Conservation (phyloP, 352 stramenopile genomes). For the Bremia lactucae region DNA sequence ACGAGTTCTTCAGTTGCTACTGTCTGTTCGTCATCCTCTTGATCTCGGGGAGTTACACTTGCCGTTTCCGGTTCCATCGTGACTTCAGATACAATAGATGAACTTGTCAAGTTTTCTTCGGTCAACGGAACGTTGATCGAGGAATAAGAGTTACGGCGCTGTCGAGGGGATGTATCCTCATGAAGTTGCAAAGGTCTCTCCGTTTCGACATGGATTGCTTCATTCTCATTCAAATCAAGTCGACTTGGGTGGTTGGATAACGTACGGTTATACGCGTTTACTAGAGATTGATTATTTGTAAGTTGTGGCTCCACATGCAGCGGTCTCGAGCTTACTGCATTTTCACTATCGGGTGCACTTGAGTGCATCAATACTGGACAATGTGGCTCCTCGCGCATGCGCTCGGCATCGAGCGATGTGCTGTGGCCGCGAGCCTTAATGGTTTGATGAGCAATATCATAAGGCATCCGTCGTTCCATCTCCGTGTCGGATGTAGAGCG, state of each 20-base stretch:
- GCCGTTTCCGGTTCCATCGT: background rate
- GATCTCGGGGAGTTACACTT: slow-evolving; percentile 5
- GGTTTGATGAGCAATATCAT: slow-evolving; percentile 1
- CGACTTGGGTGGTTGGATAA: slow-evolving; percentile 5
- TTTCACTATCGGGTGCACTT: slow-evolving; percentile 14
- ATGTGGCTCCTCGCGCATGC: slow-evolving; percentile 7
- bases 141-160: too few species aligned
- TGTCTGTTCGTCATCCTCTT: slow-evolving; percentile 36
- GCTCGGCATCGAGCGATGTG: slow-evolving; percentile 7
- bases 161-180: background rate
- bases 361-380: slow-evolving; percentile 11
- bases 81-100: too few species aligned
- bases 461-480: slow-evolving; percentile 1
- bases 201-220: slow-evolving; percentile 5
- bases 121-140: background rate
- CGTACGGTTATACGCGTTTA: slow-evolving; percentile 23
- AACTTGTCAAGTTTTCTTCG: background rate
- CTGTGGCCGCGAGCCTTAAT: slow-evolving; percentile 8
- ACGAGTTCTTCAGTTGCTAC: slow-evolving; percentile 56
- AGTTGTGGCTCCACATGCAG: slow-evolving; percentile 27
- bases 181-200: slow-evolving; percentile 1
- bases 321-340: slow-evolving; percentile 21
- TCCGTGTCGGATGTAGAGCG: slow-evolving; percentile 4
- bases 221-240: slow-evolving; percentile 6
- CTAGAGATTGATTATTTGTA: slow-evolving; percentile 20